Conservation (phyloP, 2,329 filamentous ascomycete species). For the Curvularia hawaiiensis region DNA sequence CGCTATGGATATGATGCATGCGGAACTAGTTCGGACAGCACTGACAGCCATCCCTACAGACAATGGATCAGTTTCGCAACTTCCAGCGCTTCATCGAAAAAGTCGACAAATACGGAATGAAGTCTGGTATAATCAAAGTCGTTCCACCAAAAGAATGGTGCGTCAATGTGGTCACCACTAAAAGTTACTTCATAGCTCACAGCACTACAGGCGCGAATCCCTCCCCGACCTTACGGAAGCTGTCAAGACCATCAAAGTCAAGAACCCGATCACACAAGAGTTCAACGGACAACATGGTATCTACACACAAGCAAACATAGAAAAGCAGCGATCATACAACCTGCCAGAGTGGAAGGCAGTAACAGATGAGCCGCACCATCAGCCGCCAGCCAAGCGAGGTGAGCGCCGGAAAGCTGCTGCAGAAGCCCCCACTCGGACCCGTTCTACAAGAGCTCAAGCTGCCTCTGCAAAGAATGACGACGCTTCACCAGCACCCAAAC, state of each 20-base stretch:
- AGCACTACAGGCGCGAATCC: constrained; percentile 63
- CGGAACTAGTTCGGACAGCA: constrained; percentile 1
- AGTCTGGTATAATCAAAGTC: constrained; percentile 94
- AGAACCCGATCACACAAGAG: constrained; percentile 97
- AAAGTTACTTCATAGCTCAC: constrained; percentile 17
- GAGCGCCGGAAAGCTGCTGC: constrained; percentile 66
- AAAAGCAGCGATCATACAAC: constrained; percentile 95
- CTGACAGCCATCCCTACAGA: constrained; percentile 52
- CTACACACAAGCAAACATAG: constrained; percentile 95
- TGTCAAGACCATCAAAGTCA: constrained; percentile 89
- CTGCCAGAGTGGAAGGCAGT: constrained; percentile 93
- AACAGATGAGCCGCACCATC: constrained; percentile 93
- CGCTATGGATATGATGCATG: constrained; percentile 2
- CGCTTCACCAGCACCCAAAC: constrained; percentile 50
- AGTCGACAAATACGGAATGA: constrained; percentile 95
- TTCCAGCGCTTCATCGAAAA: constrained; percentile 92
- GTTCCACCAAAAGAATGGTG: constrained; percentile 95
- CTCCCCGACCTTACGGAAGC: constrained; percentile 81
- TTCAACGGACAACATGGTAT: constrained; percentile 95
- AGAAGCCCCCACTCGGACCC: constrained; percentile 39
- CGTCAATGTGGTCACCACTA: constrained; percentile 36
- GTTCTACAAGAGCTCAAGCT: constrained; percentile 40
- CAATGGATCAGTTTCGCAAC: constrained; percentile 91
- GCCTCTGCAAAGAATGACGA: constrained; percentile 39
- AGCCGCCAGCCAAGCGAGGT: constrained; percentile 88